phyloP scores from a whole-genome alignment of 495 filamentous ascomycete genomes.

The Lentithecium fluviatile region DNA sequence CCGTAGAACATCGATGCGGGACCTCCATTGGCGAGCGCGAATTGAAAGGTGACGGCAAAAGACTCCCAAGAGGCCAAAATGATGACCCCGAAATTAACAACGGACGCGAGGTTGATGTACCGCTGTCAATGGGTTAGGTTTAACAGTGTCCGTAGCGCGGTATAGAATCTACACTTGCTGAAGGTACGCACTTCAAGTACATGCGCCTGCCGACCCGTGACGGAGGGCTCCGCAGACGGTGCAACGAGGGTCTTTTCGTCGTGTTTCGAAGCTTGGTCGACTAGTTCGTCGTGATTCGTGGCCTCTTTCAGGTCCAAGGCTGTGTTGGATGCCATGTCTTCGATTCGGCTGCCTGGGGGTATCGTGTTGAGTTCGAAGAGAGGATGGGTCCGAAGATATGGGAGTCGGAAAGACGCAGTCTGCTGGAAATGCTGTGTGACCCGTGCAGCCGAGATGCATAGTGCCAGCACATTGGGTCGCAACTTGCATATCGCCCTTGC shows the following conservation, averaged over 20 bases:
- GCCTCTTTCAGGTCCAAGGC: slow-evolving; percentile 5
- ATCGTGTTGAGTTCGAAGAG: neutral
- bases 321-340: slow-evolving; percentile 4
- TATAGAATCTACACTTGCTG: too few relatives aligned
- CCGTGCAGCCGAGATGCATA: too few relatives aligned
- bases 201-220: neutral
- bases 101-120: slow-evolving; percentile 27
- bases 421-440: too few relatives aligned
- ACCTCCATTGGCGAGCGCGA: slow-evolving; percentile 41
- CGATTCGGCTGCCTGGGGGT: neutral
- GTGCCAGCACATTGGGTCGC: too few relatives aligned
- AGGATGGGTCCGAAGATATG: neutral
- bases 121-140: slow-evolving; percentile 12
- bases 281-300: slow-evolving; percentile 1
- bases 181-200: slow-evolving; percentile 16
- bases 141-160: neutral
- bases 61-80: slow-evolving; percentile 36
- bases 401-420: slow-evolving; percentile 7
- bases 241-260: slow-evolving; percentile 15
- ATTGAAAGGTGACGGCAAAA: slow-evolving; percentile 33
- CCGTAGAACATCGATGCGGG: slow-evolving; percentile 43
- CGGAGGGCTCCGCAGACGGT: neutral
- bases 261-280: slow-evolving; percentile 10
- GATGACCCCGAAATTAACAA: slow-evolving; percentile 30
- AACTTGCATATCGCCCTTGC: too few relatives aligned